Percentiles rank a stretch among this genome's conserved stretches.
phyloP scores from a whole-genome alignment of 768 basidiomycete species.

The Agrocybe praecox region DNA sequence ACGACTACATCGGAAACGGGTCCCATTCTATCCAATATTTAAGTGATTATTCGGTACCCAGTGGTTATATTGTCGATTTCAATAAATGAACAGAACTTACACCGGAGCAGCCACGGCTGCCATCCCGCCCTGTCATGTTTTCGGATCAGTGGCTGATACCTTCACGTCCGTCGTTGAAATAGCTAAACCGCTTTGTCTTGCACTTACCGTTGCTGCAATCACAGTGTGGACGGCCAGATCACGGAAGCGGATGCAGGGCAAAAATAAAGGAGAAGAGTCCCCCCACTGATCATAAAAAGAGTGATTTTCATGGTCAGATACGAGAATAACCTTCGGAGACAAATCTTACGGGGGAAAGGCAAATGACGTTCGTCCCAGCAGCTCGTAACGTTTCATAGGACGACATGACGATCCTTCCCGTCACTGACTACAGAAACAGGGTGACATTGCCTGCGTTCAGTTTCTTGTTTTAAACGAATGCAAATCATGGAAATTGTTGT shows the following conservation, averaged over 20 bases:
- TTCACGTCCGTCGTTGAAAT: not conserved
- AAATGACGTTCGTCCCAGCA: slow-evolving; percentile 58
- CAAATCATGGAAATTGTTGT: not conserved
- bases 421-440: slow-evolving; percentile 48
- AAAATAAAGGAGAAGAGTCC: slow-evolving; percentile 61
- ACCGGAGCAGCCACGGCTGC: slow-evolving; percentile 44
- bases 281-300: slow-evolving; percentile 48
- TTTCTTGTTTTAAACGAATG: not conserved
- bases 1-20: slow-evolving; percentile 55
- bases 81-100: slow-evolving; percentile 23
- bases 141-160: slow-evolving; percentile 11
- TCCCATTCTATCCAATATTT: slow-evolving; percentile 41
- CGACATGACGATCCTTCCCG: slow-evolving; percentile 64
- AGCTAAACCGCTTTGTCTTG: slow-evolving; percentile 3
- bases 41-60: not conserved
- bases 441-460: not conserved
- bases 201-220: slow-evolving; percentile 59
- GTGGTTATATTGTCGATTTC: not conserved
- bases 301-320: not conserved
- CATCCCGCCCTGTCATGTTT: slow-evolving; percentile 36
- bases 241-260: slow-evolving; percentile 66
- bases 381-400: slow-evolving; percentile 64
- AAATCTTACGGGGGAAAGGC: slow-evolving; percentile 58
- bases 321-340: not conserved
- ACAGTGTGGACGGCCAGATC: slow-evolving; percentile 65